A percentile compares a stretch with the other conserved stretches of the same genome.
Evolutionary conservation across 306 rosid species (phyloP).

Genomic region (Cicer chorassanicum): DNA sequence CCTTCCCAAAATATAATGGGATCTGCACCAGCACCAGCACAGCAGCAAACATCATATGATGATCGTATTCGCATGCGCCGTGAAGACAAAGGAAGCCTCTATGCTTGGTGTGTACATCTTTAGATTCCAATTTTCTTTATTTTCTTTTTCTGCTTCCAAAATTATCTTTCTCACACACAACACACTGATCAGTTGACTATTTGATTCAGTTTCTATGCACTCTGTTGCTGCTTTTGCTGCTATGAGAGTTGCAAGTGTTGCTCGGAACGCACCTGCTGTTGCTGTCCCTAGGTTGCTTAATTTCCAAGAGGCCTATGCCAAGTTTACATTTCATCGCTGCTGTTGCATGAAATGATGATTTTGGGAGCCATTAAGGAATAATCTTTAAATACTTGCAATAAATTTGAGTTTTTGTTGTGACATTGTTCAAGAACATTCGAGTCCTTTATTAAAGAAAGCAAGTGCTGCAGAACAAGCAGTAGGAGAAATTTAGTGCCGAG

Average conservation of each 20-base stretch:
- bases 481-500: background rate
- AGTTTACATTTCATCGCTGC: constrained; percentile 25
- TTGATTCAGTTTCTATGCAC: constrained; percentile 54
- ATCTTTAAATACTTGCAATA: constrained; percentile 22
- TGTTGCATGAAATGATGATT: constrained; percentile 36
- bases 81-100: constrained; percentile 60
- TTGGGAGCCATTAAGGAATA: constrained; percentile 8
- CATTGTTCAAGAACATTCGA: constrained; percentile 8
- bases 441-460: constrained; percentile 11
- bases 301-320: background rate
- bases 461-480: background rate
- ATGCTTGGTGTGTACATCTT: constrained; percentile 54
- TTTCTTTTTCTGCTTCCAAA: constrained; percentile 7
- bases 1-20: constrained; percentile 38
- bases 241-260: constrained; percentile 55
- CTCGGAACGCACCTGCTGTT: constrained; percentile 58
- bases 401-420: background rate
- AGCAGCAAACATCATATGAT: constrained; percentile 54
- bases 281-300: constrained; percentile 53
- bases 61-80: constrained; percentile 52
- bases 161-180: background rate
- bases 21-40: constrained; percentile 53
- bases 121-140: constrained; percentile 5
- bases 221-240: constrained; percentile 76
- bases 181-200: background rate